Percentiles rank a stretch among this genome's conserved stretches.
Evolutionary conservation across 2,329 filamentous ascomycete genomes (phyloP).

Genomic region (Torrubiellomyces zombiae): DNA sequence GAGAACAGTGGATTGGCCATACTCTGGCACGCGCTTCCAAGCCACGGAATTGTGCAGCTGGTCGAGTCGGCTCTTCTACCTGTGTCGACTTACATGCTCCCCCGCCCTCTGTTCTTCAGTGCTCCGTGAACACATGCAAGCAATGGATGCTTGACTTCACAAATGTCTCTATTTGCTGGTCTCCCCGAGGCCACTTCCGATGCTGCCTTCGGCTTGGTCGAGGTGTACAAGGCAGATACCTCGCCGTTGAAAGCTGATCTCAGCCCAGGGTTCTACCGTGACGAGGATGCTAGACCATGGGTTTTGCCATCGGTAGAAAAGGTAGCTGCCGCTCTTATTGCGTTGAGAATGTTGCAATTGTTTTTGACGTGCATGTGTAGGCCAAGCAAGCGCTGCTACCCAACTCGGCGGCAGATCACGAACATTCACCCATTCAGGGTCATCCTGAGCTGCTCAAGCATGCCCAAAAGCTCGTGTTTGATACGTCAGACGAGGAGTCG

Average conservation of each 20-base stretch:
- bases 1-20: no score
- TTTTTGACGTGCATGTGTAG: no score
- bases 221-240: background rate
- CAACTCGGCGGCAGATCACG: no score
- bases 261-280: conserved; percentile 3
- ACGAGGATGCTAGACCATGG: conserved; percentile 3
- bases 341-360: conserved; percentile 34
- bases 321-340: conserved; percentile 7
- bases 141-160: no score
- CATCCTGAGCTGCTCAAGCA: conserved; percentile 44
- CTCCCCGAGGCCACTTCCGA: background rate
- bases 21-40: no score
- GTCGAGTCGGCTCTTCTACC: no score
- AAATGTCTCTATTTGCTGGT: no score
- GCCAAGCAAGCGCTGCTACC: no score
- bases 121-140: no score
- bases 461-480: conserved; percentile 12
- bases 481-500: background rate
- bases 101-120: no score
- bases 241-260: conserved; percentile 3
- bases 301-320: conserved; percentile 2
- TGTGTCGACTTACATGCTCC: no score
- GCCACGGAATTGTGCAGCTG: no score
- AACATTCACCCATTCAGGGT: conserved; percentile 84
- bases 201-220: background rate